Base-by-base conservation (phyloP, 345 rosid genomes). In the Physaria fendleri region DNA sequence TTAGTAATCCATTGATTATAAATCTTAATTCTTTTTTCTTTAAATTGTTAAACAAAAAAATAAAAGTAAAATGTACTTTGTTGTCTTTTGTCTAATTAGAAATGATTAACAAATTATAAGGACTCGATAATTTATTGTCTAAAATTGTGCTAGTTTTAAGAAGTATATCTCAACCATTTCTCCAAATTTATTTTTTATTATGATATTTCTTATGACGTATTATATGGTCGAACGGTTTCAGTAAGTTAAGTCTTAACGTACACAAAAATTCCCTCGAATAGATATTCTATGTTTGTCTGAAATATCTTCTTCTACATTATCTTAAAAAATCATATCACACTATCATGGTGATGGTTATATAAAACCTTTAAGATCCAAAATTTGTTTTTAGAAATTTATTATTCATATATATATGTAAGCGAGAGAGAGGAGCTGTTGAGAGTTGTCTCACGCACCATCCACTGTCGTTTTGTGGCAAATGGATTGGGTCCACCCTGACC, bases 401-500 rank as follows among this genome's bases (percentile, higher is more conserved):
- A 56, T 20, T 58, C 29, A 59, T 22, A 71, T 71, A 59, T 22
- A 71, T 71, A 73, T 33, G 62, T 72, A 48, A 59, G 66, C 44
- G 74, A 54, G 70, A 63, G 75, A 69, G 43, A 44, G 68, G 68
- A 72, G 80, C 68, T 75, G 80, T 66, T 82, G 82, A 80, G 74
- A 77, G 83, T 72, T 69, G 78, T 65, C 78, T 81, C 83, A 72
- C 81, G 77, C 82, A 79, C 79, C 78, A 74, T 74, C 57, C 80
- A 34, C 64, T 79, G 90, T 80, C 87, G 79, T 73, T 75, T 32
- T 78, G 73, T 44, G 75, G 64, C 84, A 63, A 69, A 41, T 80
- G 87, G 81, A 78, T 84, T 79, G 91, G 87, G 87, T 82, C 91
- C 91, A 84, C 91, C 79, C n/a, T n/a, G 85, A 77, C 85, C 71